phyloP scores from a whole-genome alignment of 1,139 yeast species.

The Saccharomyces hybrid region DNA sequence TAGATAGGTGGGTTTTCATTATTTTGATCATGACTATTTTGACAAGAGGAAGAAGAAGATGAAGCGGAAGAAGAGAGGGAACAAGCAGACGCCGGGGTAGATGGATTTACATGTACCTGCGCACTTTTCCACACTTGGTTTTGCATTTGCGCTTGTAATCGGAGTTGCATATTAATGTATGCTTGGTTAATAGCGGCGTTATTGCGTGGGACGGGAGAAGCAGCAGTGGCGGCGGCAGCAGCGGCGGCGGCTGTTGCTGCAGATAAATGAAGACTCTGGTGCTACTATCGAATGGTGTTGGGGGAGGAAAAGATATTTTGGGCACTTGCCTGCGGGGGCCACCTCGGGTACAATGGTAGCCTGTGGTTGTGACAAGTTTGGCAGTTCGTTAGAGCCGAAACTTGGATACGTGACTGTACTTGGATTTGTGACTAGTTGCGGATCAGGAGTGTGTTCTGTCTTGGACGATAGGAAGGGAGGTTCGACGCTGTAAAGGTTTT shows the following conservation, averaged over 20 bases:
- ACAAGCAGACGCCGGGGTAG: not conserved
- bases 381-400: not conserved
- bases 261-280: not conserved
- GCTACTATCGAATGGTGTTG: not conserved
- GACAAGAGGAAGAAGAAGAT: not conserved
- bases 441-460: not conserved
- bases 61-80: not conserved
- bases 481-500: conserved; percentile 28
- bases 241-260: not conserved
- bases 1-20: not conserved
- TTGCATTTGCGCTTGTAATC: not conserved
- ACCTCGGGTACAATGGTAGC: not conserved
- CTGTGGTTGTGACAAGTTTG: not conserved
- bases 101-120: not conserved
- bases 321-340: not conserved
- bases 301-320: not conserved
- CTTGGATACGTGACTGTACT: not conserved
- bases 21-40: not conserved
- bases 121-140: not conserved
- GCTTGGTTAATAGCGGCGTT: not conserved
- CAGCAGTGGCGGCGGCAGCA: not conserved
- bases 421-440: not conserved
- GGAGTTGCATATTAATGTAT: not conserved
- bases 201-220: not conserved
- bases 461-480: conserved; percentile 19